Evolutionary conservation across 257 asterid genomes (phyloP), one percentile per base, ranked within the genome.

Genomic region (Prunella vulgaris): DNA sequence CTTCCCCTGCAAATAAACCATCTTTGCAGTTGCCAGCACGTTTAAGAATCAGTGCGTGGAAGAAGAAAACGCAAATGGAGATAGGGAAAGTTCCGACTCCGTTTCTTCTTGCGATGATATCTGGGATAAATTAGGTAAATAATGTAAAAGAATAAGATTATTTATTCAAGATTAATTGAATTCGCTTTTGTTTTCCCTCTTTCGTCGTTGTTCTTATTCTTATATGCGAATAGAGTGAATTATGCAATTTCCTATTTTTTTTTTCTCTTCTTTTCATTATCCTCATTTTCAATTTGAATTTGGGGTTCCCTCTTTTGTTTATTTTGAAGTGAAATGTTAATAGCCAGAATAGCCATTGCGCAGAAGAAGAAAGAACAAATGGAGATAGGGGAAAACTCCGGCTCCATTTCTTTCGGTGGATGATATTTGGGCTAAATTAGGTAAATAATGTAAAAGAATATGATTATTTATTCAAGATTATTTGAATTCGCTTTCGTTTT

Each of bases 51-150:
- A 64, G n/a, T 42, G 66, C 37, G 9, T 15, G 30, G 76, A 68
- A 46, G 58, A 61, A 68, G 72, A 69, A 71, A 28, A 35, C 33
- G 28, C 68, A 58, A 70, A 92, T 92, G 98, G 95, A 92, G 48
- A 80, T 62, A 61, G 98, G 92, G 90, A 89, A 79, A 78, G 84
- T 75, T 87, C 94, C 1, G 73, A 20, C 57, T 71, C 92, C 74
- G 69, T 70, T 75, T 69, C 80, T 46, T 65, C 74, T 60, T 65
- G 56, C 21, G 76, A 60, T 65, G 83, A 77, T 56, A 70, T 87
- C 68, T 89, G 98, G 98, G 95, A 94, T 1, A 89, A 84, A 88
- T 85, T 92, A 66, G 92, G 98, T 91, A 76, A 44, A 32, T 12
- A 14, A 1, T 15, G 27, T 52, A 28, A 13, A 4, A 7, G n/a